Evolutionary conservation across 257 asterid genomes (phyloP), one percentile per base, ranked within the genome.

Genomic region (Primulina tabacum): DNA sequence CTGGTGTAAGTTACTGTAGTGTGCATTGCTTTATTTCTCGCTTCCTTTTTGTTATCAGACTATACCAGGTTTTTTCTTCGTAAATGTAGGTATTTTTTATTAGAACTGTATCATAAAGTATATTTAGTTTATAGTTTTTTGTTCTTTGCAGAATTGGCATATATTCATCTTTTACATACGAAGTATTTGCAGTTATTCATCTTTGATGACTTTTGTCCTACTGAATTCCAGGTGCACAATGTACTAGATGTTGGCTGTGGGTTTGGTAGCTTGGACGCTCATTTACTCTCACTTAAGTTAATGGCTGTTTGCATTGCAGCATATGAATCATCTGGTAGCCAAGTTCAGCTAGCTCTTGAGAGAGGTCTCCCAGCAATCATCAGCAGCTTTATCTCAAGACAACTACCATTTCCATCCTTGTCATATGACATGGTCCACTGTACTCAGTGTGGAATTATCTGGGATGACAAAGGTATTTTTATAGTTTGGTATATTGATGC

Each of bases 351-450:
- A 53, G 90, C 91, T 69, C 97, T 94, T 17, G 99, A 94, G 86
- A 89, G 99, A 84, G 99, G 99, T 74, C 98, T 94, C 81, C 99
- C 99, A 1, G 97, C 99, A 63, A 67, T 94, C 65, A 88, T 91
- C 71, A 97, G 95, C 80, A 81, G 82, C 77, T 91, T 94, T 67
- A 77, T 85, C 76, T 81, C 98, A 61, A 88, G 76, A 80, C 98
- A 94, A 79, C 86, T 94, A 57, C 98, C 99, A 67, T 79, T 89
- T 82, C 96, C 98, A 53, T 87, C 99, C 77, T 87, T 94, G 47
- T 89, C 99, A 21, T 94, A 86, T 84, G 97, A 84, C 85, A 89
- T 94, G 97, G 86, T 91, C 79, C 99, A 94, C 83, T 94, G 98
- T 80, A 88, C 98, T 73, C 92, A 88, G 56, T 91, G 97, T 81